phyloP scores from a whole-genome alignment of 1,284 basidiomycete genomes.

The Ganoderma sp. region DNA sequence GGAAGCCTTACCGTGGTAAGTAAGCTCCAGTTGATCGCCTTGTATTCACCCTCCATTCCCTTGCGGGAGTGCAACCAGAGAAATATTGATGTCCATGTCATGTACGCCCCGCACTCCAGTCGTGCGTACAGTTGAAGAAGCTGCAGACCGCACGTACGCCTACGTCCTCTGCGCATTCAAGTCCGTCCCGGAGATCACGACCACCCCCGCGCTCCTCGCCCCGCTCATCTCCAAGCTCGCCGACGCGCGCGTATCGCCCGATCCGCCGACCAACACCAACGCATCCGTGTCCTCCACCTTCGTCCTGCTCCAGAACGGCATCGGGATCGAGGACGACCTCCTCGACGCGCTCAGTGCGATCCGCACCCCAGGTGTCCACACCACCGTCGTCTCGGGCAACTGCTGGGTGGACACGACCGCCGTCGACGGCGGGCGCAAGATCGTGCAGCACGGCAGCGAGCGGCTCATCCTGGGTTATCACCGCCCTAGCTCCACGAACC shows the following conservation, averaged over 20 bases:
- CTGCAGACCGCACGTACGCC: constrained; percentile 43
- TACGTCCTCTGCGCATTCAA: constrained; percentile 45
- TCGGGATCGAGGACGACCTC: constrained; percentile 48
- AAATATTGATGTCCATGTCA: constrained; percentile 13
- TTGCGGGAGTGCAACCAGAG: not conserved
- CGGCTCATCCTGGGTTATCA: constrained; percentile 45
- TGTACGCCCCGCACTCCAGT: constrained; percentile 31
- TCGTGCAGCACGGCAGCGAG: constrained; percentile 43
- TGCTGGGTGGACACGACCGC: constrained; percentile 49
- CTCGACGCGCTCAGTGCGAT: constrained; percentile 34
- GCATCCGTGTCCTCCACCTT: constrained; percentile 37
- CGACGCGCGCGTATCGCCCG: no score
- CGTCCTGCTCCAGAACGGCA: constrained; percentile 48
- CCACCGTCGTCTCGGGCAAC: constrained; percentile 43
- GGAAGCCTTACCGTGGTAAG: constrained; percentile 45
- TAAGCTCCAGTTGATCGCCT: constrained; percentile 18
- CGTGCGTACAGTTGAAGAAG: constrained; percentile 40
- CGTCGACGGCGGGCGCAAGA: constrained; percentile 38
- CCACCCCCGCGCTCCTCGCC: constrained; percentile 40
- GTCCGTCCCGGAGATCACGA: constrained; percentile 42
- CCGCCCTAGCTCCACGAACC: constrained; percentile 21
- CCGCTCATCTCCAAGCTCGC: constrained; percentile 37
- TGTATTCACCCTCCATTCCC: not conserved
- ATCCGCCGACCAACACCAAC: constrained; percentile 2
- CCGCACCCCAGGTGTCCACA: constrained; percentile 2